Conservation (phyloP, 1,284 basidiomycete species). For the Ustilago cynodontis region DNA sequence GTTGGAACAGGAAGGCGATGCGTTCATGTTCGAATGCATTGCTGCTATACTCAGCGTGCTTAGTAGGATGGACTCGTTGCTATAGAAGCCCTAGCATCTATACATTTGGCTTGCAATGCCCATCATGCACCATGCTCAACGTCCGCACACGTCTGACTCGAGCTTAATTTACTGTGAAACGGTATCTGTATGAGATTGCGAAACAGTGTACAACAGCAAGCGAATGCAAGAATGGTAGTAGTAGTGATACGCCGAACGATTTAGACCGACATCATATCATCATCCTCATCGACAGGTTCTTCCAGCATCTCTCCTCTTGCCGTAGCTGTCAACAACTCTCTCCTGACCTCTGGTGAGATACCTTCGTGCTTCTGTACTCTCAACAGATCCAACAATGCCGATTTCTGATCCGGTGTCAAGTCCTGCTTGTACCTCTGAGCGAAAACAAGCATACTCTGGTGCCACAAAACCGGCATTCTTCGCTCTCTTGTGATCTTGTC, state of each 20-base stretch:
- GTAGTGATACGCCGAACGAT: background rate
- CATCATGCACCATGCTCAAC: background rate
- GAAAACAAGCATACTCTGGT: constrained; percentile 95
- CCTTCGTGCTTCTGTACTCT: constrained; percentile 87
- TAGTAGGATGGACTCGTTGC: constrained; percentile 61
- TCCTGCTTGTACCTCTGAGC: constrained; percentile 97
- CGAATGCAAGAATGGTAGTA: background rate
- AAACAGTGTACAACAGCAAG: constrained; percentile 8
- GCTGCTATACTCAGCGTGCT: constrained; percentile 65
- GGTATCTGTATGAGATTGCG: constrained; percentile 2
- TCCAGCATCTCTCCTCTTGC: constrained; percentile 72
- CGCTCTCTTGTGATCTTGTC: constrained; percentile 56
- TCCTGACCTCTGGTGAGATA: constrained; percentile 88
- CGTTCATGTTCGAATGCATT: constrained; percentile 63
- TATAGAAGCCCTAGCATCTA: constrained; percentile 19
- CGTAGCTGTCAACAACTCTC: constrained; percentile 77
- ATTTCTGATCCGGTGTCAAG: constrained; percentile 96
- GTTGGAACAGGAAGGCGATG: constrained; percentile 46
- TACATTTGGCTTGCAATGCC: background rate
- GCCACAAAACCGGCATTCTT: constrained; percentile 88
- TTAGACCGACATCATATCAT: constrained; percentile 60
- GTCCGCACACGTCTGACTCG: background rate
- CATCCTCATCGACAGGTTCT: constrained; percentile 62
- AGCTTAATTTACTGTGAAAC: background rate
- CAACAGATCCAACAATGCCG: constrained; percentile 93